Base-by-base conservation (phyloP, 257 asterid species). In the Avicennia marina region DNA sequence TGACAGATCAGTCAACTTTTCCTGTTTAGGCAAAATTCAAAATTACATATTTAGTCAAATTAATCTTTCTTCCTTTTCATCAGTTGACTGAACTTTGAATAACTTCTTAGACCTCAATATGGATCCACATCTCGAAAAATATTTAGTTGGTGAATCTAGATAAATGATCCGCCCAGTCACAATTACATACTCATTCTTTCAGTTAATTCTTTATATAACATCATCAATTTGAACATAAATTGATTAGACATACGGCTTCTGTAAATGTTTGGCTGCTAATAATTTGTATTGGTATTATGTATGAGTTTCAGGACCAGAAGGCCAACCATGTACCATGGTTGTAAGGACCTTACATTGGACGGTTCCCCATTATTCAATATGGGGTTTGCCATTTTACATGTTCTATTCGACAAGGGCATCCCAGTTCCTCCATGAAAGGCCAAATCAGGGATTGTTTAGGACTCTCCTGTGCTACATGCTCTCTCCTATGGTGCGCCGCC, bases 331-430 rank as follows among this genome's bases (percentile, higher is more conserved):
- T 61, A 82, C 85, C 10, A 63, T 82, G 85, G 81, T 79, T 22
- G 71, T 77, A 43, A 71, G 90, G 59, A 74, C 85, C 19, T 56
- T 77, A 66, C 90, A 80, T 55, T 82, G 90, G 90, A 74, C 87
- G 2, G 82, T 82, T 58, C 90, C 90, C 18, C 90, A 82, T 18
- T 79, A 82, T 34, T 77, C 85, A 11, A 65, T 82, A n/a, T 82
- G 90, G 90, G 87, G 87, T 50, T 33, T 82, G 21, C 90, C 90
- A 17, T 82, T 82, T 61, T 77, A 75, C 72, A 42, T 79, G 62
- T 82, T 82, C 75, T 82, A 82, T 62, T 82, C 90, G 43, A 82
- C 90, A 11, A 62, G 90, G 50, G 77, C 82, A 44, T 80, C 90
- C 42, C 90, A 82, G 29, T 79, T 69, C 59, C 75, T 82, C 56